Base-by-base conservation (phyloP, 768 basidiomycete species). In the Boletus edulis region DNA sequence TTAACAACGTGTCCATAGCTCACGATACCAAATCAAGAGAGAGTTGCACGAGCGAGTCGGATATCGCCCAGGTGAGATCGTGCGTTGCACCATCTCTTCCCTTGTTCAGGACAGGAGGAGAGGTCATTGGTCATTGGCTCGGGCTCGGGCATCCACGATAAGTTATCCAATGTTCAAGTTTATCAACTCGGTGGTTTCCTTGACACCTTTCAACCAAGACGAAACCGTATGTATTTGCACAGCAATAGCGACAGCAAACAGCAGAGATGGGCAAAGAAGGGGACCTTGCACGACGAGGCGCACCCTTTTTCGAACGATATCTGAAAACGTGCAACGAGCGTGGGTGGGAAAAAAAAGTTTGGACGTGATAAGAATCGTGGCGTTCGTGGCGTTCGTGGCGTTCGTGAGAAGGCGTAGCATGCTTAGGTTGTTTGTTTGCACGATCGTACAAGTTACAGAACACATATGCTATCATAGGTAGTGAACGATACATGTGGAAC, bases 41-140 rank as follows among this genome's bases (percentile, higher is more conserved):
- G 45, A 46, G 52, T 53, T 53, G 52, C 20, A 46, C 38, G 38
- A 24, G 45, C 52, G 52, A 53, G 38, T 53, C 52, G 38, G 52
- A 46, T 12, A 5, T 5, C 20, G 45, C 9, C 45, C 44, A 13
- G 9, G 13, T 12, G 24, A 4, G 20, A 41, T 42, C 49, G 31
- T 51, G 40, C 32, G 49, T 42, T 18, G 18, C 9, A 29, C 3
- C 22, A 29, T 9, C 29, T 29, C 29, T 29, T 24, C 5, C 24
- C 24, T 24, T 6, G 24, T 24, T 24, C 9, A 8, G 27, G 9
- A 27, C 29, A 10, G 8, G 29, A 29, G 1, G 29, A 9, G 27
- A 9, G 9, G 27, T 29, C 2, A 29, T 29, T 29, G 29, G 29
- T 29, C 29, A 29, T 29, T 24, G 1, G 24, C 5, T 24, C 24